Conservation (phyloP, 306 rosid genomes). For the Inga leiocalycina region DNA sequence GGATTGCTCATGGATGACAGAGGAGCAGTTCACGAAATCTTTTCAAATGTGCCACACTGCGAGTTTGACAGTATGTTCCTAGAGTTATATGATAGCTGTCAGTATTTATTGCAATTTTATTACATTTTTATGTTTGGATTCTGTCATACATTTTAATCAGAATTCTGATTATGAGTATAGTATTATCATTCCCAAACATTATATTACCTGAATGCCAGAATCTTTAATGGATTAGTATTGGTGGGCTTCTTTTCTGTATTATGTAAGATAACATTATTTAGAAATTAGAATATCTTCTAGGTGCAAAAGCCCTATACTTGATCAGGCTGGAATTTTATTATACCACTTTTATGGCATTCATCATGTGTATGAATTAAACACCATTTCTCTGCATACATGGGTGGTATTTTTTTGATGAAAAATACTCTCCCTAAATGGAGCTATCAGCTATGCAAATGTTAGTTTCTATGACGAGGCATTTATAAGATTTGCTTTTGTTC, state of each 20-base stretch:
- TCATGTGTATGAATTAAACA: not conserved
- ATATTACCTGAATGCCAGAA: not conserved
- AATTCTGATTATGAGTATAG: not conserved
- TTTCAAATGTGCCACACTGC: slow-evolving; percentile 54
- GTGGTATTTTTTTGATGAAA: slow-evolving; percentile 16
- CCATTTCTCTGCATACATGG: not conserved
- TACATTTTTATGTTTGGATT: slow-evolving; percentile 8
- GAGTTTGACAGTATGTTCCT: slow-evolving; percentile 49
- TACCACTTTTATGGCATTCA: not conserved
- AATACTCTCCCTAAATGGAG: slow-evolving; percentile 6
- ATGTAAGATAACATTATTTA: slow-evolving; percentile 5
- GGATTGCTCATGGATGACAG: slow-evolving; percentile 81
- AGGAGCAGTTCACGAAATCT: slow-evolving; percentile 51
- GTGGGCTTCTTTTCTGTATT: not conserved
- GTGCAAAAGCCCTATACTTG: not conserved
- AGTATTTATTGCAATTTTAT: not conserved
- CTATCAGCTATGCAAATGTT: slow-evolving; percentile 1
- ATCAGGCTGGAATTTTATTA: not conserved
- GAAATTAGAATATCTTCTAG: slow-evolving; percentile 9
- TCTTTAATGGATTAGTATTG: not conserved
- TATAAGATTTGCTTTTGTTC: slow-evolving; percentile 2
- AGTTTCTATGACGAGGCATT: not conserved
- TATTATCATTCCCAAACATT: not conserved
- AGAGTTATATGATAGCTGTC: slow-evolving; percentile 10
- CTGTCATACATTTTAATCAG: not conserved